phyloP scores from a whole-genome alignment of 2,329 filamentous ascomycete genomes.

The Cordyceps cicadae region DNA sequence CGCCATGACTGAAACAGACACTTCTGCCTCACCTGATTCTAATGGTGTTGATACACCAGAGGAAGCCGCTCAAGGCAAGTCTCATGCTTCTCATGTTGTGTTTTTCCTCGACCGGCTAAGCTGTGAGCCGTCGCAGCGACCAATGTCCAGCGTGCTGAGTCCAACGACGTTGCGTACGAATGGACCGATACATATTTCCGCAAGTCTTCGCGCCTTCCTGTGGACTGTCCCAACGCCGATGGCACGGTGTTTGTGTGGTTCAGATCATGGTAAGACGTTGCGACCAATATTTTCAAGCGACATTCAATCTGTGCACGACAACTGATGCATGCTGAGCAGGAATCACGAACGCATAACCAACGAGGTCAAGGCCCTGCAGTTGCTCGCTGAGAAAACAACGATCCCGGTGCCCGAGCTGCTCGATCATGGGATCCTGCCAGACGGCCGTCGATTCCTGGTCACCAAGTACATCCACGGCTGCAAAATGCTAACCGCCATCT shows the following conservation, averaged over 20 bases:
- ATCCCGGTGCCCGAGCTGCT: conserved; percentile 12
- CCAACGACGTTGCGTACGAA: not conserved
- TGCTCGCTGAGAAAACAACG: not conserved
- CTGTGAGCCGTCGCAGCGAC: not conserved
- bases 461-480: conserved; percentile 10
- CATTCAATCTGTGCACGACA: not conserved
- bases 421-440: conserved; percentile 4
- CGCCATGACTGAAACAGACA: too few species aligned
- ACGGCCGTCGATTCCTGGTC: conserved; percentile 12
- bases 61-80: not conserved
- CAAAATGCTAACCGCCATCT: not conserved
- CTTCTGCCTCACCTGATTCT: too few species aligned
- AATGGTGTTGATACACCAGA: not conserved
- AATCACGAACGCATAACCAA: conserved; percentile 14
- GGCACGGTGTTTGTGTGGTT: not conserved
- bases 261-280: not conserved
- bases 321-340: not conserved
- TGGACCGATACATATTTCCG: not conserved
- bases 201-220: not conserved
- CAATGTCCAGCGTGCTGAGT: not conserved
- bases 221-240: not conserved
- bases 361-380: conserved; percentile 11
- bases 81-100: not conserved
- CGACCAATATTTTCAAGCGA: not conserved
- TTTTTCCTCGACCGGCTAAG: not conserved